Percentiles rank a stretch among this genome's conserved stretches.
phyloP scores from a whole-genome alignment of 768 basidiomycete species.

The Boletus rubescentipes region DNA sequence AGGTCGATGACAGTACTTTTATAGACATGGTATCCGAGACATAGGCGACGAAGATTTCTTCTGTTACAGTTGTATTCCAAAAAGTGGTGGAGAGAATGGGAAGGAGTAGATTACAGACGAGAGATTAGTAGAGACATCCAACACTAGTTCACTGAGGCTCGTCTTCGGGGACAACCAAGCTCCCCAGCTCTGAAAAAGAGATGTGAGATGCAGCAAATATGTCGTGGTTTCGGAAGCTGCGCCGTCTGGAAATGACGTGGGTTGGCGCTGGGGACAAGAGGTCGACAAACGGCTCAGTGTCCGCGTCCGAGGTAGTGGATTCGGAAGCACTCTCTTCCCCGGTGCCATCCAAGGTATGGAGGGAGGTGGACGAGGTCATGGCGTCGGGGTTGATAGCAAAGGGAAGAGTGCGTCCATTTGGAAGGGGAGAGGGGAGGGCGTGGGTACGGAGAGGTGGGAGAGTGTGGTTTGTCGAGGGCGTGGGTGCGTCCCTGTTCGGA shows the following conservation, averaged over 20 bases:
- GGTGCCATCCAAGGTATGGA: not conserved
- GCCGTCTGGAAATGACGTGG: constrained; percentile 8
- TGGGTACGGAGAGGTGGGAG: constrained; percentile 7
- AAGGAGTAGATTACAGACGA: not conserved
- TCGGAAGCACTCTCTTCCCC: not conserved
- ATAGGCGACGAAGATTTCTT: constrained; percentile 59
- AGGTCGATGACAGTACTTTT: constrained; percentile 4
- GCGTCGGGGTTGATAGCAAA: not conserved
- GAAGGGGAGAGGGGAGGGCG: constrained; percentile 10
- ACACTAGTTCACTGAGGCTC: too few relatives aligned
- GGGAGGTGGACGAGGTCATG: not conserved
- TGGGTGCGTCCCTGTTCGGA: not conserved
- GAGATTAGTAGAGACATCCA: too few relatives aligned
- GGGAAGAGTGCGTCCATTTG: constrained; percentile 3
- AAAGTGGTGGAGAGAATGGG: too few relatives aligned
- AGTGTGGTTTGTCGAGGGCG: not conserved
- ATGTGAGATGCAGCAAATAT: constrained; percentile 27
- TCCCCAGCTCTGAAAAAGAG: constrained; percentile 28
- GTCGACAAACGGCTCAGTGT: constrained; percentile 15
- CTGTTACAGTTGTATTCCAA: constrained; percentile 11
- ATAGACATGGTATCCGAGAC: constrained; percentile 48
- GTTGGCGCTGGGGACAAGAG: constrained; percentile 21
- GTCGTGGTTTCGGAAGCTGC: constrained; percentile 25
- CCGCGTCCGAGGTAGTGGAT: not conserved
- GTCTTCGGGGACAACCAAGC: constrained; percentile 14